Base-by-base conservation (phyloP, 805 yeast genomes). In the Lachancea mirantina region DNA sequence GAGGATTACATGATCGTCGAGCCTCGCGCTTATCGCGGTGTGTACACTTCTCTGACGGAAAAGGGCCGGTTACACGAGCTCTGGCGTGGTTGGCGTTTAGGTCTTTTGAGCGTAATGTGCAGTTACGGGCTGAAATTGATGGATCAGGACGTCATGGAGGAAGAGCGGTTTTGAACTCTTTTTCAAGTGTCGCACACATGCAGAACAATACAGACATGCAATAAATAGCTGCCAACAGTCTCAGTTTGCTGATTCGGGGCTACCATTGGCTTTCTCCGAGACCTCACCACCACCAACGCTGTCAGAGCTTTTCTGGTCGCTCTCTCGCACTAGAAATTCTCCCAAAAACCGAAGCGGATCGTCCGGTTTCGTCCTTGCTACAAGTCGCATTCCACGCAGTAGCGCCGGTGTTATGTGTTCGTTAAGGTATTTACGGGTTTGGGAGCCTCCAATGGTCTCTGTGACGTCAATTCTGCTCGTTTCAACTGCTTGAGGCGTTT, bases 11-110 rank as follows among this genome's bases (percentile, higher is more conserved):
- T 84, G 40, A 71, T 85, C 28, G 72, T 85, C 15, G 70, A 65
- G 14, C 75, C 77, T 26, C 72, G 66, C 8, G 70, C 65, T 5
- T 78, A 77, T 49, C 52, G 57, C 15, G 82, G 84, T 2, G 55
- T 74, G 40, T 62, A 69, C 45, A 68, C 67, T 30, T 69, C 82
- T 2, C 48, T 76, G 17, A 74, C 72, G 62, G 65, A 66, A 37
- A 56, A 72, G 5, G 26, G 47, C 48, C 25, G 61, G 27, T 35
- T 61, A 49, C 58, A 59, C 23, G 66, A 71, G 1, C 55, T 79
- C 16, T 88, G 84, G 68, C 72, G 89, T 45, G 98, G 97, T 22
- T 89, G 97, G 97, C 73, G 84, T 54, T 77, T 85, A 25, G 94
- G 94, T 18, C 65, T 83, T 8, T 56, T 85, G 37, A 84, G 89